A percentile compares a stretch with the other conserved stretches of the same genome.
phyloP scores from a whole-genome alignment of 2,329 filamentous ascomycete genomes.

The Paecilomyces dactylethromorphus region DNA sequence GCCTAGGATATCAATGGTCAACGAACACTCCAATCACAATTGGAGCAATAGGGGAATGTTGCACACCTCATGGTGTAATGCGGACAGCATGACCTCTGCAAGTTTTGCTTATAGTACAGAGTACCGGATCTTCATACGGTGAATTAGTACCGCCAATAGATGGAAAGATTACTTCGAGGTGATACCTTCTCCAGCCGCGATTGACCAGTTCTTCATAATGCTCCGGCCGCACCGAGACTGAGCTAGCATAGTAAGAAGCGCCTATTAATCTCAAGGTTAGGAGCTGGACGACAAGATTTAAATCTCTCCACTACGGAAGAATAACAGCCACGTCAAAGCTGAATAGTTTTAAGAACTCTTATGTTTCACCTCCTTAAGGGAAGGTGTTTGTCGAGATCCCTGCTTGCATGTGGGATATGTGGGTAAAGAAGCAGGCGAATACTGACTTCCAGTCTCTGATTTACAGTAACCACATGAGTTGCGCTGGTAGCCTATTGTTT shows the following conservation, averaged over 20 bases:
- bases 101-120: constrained; percentile 48
- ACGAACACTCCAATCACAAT: background rate
- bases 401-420: background rate
- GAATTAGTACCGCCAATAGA: constrained; percentile 4
- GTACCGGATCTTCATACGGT: constrained; percentile 37
- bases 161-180: constrained; percentile 1
- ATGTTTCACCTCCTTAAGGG: background rate
- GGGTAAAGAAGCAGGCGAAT: constrained; percentile 1
- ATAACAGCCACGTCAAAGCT: background rate
- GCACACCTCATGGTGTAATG: constrained; percentile 56
- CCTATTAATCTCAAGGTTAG: constrained; percentile 20
- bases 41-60: background rate
- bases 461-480: constrained; percentile 46
- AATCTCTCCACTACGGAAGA: constrained; percentile 1
- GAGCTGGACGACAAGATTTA: constrained; percentile 2
- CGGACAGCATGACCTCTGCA: constrained; percentile 77
- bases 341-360: background rate
- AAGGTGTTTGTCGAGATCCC: background rate
- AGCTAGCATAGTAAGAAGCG: constrained; percentile 41
- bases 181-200: constrained; percentile 43
- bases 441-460: constrained; percentile 39
- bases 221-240: constrained; percentile 34
- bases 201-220: constrained; percentile 44
- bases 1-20: constrained; percentile 15
- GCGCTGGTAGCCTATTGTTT: constrained; percentile 37